phyloP scores from a whole-genome alignment of 2,329 filamentous ascomycete genomes.

The Exophiala bonariae region DNA sequence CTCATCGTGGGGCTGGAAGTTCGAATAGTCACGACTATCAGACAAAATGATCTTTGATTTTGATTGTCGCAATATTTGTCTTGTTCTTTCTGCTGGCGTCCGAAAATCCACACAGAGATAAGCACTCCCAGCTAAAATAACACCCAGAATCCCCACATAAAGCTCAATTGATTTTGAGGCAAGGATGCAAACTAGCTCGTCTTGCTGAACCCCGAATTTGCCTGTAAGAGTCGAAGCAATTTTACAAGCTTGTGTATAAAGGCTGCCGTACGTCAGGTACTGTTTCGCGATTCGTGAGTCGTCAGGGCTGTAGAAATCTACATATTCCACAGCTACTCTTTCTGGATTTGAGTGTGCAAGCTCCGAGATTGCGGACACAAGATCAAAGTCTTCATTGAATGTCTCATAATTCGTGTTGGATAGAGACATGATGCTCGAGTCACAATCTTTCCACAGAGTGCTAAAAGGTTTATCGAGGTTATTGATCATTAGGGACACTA shows the following conservation, averaged over 20 bases:
- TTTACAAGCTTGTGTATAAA: conserved; percentile 65
- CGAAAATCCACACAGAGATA: conserved; percentile 78
- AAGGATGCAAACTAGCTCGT: conserved; percentile 68
- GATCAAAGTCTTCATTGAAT: conserved; percentile 41
- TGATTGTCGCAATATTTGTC: conserved; percentile 63
- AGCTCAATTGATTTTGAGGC: conserved; percentile 75
- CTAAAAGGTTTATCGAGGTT: conserved; percentile 33
- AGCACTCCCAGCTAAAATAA: conserved; percentile 72
- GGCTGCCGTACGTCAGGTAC: conserved; percentile 61
- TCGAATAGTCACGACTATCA: background rate
- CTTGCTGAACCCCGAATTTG: conserved; percentile 44
- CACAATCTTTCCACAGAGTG: conserved; percentile 14
- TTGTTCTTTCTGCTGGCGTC: conserved; percentile 63
- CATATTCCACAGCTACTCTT: conserved; percentile 65
- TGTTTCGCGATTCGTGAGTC: conserved; percentile 34
- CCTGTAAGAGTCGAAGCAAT: conserved; percentile 59
- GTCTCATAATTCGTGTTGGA: conserved; percentile 45
- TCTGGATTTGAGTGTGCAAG: conserved; percentile 52
- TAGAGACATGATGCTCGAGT: conserved; percentile 45
- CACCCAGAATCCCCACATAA: conserved; percentile 73
- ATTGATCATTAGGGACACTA: conserved; percentile 48
- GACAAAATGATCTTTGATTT: conserved; percentile 21
- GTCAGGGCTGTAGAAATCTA: conserved; percentile 45
- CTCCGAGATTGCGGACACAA: conserved; percentile 57
- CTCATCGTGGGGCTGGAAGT: background rate